phyloP scores from a whole-genome alignment of 805 yeast genomes.

The Lachancea meyersii region DNA sequence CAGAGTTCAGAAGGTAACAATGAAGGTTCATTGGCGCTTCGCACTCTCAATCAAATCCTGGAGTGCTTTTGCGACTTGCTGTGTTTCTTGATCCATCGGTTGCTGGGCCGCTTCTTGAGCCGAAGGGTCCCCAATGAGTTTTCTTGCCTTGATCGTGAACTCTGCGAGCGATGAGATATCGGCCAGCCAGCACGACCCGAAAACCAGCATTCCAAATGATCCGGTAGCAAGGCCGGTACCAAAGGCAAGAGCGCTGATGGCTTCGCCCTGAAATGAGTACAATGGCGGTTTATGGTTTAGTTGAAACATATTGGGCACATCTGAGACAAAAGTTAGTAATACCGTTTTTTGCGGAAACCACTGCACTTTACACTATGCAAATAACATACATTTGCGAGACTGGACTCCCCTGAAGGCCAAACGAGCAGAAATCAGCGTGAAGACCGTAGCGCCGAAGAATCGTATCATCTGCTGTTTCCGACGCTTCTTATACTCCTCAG shows the following conservation, averaged over 20 bases:
- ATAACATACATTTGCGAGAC: slow-evolving; percentile 52
- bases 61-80: slow-evolving; percentile 49
- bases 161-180: slow-evolving; percentile 67
- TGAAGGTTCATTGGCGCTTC: too few relatives aligned
- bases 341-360: too few relatives aligned
- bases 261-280: slow-evolving; percentile 76
- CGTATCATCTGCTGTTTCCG: slow-evolving; percentile 65
- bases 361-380: too few relatives aligned
- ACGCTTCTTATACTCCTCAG: slow-evolving; percentile 47
- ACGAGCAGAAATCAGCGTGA: slow-evolving; percentile 66
- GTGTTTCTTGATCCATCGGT: slow-evolving; percentile 56
- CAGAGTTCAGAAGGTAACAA: too few relatives aligned
- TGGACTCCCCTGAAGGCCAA: slow-evolving; percentile 70
- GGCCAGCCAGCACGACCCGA: slow-evolving; percentile 74
- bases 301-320: slow-evolving; percentile 68
- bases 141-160: slow-evolving; percentile 63
- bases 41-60: slow-evolving; percentile 45
- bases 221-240: slow-evolving; percentile 73
- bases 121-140: slow-evolving; percentile 60
- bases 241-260: slow-evolving; percentile 75
- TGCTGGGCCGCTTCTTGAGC: slow-evolving; percentile 30
- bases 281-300: slow-evolving; percentile 83
- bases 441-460: slow-evolving; percentile 66
- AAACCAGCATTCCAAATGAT: slow-evolving; percentile 61
- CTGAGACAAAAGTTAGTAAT: slow-evolving; percentile 19